Evolutionary conservation across 2,329 filamentous ascomycete genomes (phyloP), one percentile per base, ranked within the genome.

Genomic region (Monosporascus sp.): DNA sequence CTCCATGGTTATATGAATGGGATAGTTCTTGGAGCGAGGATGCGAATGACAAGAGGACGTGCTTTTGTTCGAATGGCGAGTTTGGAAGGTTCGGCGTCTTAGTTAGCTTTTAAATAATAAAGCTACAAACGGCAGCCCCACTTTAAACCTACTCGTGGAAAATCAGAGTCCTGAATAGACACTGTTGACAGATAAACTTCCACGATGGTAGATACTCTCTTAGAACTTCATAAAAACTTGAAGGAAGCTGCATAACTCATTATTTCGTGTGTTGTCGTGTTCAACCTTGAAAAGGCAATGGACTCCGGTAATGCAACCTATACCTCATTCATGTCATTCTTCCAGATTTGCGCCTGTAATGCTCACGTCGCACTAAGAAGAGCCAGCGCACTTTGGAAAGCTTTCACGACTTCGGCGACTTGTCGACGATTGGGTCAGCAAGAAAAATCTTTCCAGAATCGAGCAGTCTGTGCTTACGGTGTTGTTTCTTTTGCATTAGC

Each of bases 401-500:
- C 83, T 48, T 76, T 74, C 9, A 86, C 79, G 51, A 86, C 83
- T 61, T 84, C 78, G 15, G 70, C 68, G 57, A 80, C 76, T 80
- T 59, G 1, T 53, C 22, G 37, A 31, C 41, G 55, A 63, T 54
- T 46, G 25, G 6, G 24, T 45, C 11, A 20, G 37, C 18, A 17
- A 22, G 36, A 22, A 51, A 51, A 36, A 15, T 15, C 31, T 17
- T 20, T 20, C 47, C 57, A 66, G 45, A 69, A 57, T 20, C 42
- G 45, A 22, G 48, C 4, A 37, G 17, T 18, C 20, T 27, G 44
- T 31, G 72, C 88, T 74, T 73, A 96, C 91, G 89, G 63, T 96
- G 91, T 55, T 85, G 78, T 64, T 91, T 87, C 66, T 88, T 94
- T 60, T 86, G 79, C 51, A 84, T 82, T 52, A 96, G 76, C 25